phyloP scores from a whole-genome alignment of 2,329 filamentous ascomycete genomes.

The Venturia pyrina region DNA sequence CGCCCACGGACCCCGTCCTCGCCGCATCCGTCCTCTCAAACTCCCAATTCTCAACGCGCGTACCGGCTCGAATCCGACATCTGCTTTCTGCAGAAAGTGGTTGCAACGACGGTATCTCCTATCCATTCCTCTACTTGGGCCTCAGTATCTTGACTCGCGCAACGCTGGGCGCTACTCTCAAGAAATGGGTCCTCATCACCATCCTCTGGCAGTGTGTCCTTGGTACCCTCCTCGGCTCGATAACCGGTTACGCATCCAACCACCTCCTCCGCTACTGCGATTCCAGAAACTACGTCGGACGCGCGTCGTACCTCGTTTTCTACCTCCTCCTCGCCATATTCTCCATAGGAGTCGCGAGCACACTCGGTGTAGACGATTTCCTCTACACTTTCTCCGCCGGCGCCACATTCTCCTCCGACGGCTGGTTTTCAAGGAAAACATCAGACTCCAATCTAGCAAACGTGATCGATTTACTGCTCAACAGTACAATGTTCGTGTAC shows the following conservation, averaged over 20 bases:
- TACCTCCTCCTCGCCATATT: conserved; percentile 46
- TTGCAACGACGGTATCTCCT: conserved; percentile 46
- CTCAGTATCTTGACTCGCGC: conserved; percentile 34
- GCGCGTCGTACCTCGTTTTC: conserved; percentile 43
- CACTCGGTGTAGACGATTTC: conserved; percentile 45
- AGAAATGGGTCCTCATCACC: conserved; percentile 44
- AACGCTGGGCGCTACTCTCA: conserved; percentile 30
- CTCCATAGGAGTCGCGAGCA: conserved; percentile 40
- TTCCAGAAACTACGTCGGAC: conserved; percentile 35
- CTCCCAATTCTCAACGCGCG: conserved; percentile 41
- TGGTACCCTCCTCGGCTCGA: conserved; percentile 37
- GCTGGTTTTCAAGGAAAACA: conserved; percentile 41
- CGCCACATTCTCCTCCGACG: conserved; percentile 43
- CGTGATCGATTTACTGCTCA: conserved; percentile 46
- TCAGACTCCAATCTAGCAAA: conserved; percentile 36
- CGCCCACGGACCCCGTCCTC: conserved; percentile 47
- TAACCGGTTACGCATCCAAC: conserved; percentile 40
- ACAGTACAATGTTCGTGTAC: conserved; percentile 46
- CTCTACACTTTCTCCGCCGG: conserved; percentile 47
- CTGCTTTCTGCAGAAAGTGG: conserved; percentile 45
- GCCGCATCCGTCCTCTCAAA: conserved; percentile 44
- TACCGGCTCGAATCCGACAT: conserved; percentile 42
- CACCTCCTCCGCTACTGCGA: conserved; percentile 38
- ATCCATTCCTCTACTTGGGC: conserved; percentile 47
- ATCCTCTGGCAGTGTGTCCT: conserved; percentile 45